Base-by-base conservation (phyloP, 139 green algal genomes). In the Tetradesmus lagerheimii region DNA sequence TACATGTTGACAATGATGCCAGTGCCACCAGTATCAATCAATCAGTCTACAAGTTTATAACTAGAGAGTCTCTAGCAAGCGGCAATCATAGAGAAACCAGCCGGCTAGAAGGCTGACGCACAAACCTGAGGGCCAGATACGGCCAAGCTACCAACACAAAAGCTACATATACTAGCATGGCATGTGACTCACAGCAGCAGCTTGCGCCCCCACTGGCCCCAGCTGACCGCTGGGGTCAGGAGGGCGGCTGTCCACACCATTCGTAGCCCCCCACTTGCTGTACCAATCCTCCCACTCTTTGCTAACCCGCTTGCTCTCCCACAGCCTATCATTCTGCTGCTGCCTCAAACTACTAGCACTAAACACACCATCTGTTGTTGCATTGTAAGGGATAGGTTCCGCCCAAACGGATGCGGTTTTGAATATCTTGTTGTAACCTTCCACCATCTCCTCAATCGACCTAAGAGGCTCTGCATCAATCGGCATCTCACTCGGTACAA, bases 231-330 rank as follows among this genome's bases (percentile, higher is more conserved):
- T 57, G 11, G 45, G 57, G 23, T 23, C 31, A 71, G 20, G 23
- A n/a, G 23, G 23, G 5, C 23, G 20, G 57, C 57, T 71, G 57
- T 8, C 57, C 15, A 31, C 31, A 11, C 57, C 20, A 71, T 71
- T 31, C 6, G 47, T 62, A 8, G 57, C 23, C 1, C 57, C 23
- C 57, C 57, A 31, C 57, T n/a, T 71, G 18, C 20, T 71, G 57
- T 71, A 18, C 41, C 50, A 85, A 9, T 85, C 79, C 27, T 85
- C 41, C 39, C 39, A 85, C 25, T 47, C 79, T 29, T 85, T 39
- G 23, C 41, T 85, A 25, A 41, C 79, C 31, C 79, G 41, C 53
- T 85, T 64, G 41, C 41, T 85, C 41, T 85, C 79, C 79, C 79
- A 85, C 27, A 41, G 41, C 25, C n/a, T 12, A 27, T 85, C 79